Evolutionary conservation across 2,329 filamentous ascomycete genomes (phyloP).

Genomic region (Fusarium euwallaceae): DNA sequence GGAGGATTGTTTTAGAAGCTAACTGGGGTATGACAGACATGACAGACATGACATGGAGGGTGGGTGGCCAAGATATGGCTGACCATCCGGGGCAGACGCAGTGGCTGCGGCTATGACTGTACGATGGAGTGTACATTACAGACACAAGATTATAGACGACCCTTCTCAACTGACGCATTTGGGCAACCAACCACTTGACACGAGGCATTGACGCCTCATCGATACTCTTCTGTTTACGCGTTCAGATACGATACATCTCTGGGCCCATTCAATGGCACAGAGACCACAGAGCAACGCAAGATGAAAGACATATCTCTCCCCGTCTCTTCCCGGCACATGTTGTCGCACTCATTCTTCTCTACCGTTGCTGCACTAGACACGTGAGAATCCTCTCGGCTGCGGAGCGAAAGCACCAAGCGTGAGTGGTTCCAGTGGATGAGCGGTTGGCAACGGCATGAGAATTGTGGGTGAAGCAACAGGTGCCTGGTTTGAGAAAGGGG

Average conservation of each 20-base stretch:
- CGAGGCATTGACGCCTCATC: neutral
- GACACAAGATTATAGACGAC: conserved; percentile 46
- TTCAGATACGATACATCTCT: conserved; percentile 76
- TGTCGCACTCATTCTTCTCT: conserved; percentile 6
- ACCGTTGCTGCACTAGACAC: conserved; percentile 7
- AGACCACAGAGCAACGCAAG: conserved; percentile 74
- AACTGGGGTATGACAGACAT: conserved; percentile 2
- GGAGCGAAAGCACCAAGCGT: conserved; percentile 50
- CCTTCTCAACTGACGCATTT: conserved; percentile 33
- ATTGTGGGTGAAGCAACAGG: conserved; percentile 37
- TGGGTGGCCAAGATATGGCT: conserved; percentile 5
- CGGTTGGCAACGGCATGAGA: conserved; percentile 7
- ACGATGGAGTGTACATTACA: conserved; percentile 46
- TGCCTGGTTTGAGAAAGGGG: conserved; percentile 7
- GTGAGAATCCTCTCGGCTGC: conserved; percentile 37
- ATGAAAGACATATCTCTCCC: conserved; percentile 53
- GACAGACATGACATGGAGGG: neutral
- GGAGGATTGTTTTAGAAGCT: conserved; percentile 1
- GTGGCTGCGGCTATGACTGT: conserved; percentile 28
- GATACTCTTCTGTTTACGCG: conserved; percentile 53
- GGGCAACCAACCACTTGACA: neutral
- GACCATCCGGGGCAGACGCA: conserved; percentile 22
- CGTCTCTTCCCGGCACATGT: neutral
- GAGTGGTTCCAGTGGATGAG: conserved; percentile 16
- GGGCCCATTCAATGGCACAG: conserved; percentile 65